phyloP scores from a whole-genome alignment of 345 rosid genomes.

The Excoecaria cochinchinensis region DNA sequence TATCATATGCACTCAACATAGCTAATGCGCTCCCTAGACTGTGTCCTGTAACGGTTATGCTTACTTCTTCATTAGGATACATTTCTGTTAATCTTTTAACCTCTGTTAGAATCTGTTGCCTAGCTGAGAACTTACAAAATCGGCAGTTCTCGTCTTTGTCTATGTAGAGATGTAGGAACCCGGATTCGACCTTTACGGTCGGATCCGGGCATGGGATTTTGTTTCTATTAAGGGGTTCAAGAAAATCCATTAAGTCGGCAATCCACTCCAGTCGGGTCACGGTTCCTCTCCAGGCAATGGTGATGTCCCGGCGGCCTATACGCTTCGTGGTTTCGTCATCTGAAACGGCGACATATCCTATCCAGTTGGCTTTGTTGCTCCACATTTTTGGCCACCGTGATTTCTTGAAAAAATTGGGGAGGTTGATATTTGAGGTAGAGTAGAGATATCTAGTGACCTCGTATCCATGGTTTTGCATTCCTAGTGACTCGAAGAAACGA shows the following conservation, averaged over 20 bases:
- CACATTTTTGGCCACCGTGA: conserved; percentile 86
- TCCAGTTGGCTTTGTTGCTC: conserved; percentile 87
- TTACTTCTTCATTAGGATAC: conserved; percentile 48
- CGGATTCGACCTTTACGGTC: conserved; percentile 71
- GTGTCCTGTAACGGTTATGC: conserved; percentile 82
- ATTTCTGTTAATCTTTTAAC: conserved; percentile 48
- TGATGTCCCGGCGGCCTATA: conserved; percentile 74
- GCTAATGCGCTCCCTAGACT: conserved; percentile 84
- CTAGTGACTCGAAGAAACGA: conserved; percentile 52
- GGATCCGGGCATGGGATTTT: conserved; percentile 67
- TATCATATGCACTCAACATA: conserved; percentile 67
- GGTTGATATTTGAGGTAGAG: conserved; percentile 71
- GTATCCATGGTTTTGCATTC: conserved; percentile 50
- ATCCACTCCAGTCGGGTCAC: conserved; percentile 78
- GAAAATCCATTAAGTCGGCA: conserved; percentile 69
- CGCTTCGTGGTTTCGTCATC: conserved; percentile 43
- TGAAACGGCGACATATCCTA: conserved; percentile 80
- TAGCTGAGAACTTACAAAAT: conserved; percentile 61
- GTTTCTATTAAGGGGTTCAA: conserved; percentile 46
- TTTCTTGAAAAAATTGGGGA: conserved; percentile 76
- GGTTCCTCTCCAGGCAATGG: conserved; percentile 78
- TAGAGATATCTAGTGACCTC: conserved; percentile 60
- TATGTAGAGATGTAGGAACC: conserved; percentile 75
- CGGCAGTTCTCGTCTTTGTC: conserved; percentile 59
- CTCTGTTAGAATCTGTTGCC: conserved; percentile 67